A percentile compares a stretch with the other conserved stretches of the same genome.
Conservation (phyloP, 1,284 basidiomycete genomes). For the Ustilago hordei region DNA sequence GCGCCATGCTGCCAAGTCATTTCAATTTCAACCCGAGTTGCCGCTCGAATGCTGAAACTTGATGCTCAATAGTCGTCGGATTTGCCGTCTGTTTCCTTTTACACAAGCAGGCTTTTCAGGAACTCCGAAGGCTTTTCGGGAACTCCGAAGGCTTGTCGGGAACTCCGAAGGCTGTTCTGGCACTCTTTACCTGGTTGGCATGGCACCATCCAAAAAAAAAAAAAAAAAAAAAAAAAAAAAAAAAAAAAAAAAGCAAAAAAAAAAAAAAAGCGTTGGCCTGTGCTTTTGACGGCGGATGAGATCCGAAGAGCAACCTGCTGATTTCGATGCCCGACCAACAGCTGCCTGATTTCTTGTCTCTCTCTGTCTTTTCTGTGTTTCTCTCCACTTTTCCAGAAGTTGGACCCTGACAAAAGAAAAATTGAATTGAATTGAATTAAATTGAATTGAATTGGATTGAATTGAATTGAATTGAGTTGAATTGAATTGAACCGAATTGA, state of each 20-base stretch:
- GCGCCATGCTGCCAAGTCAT: background rate
- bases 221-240: too few relatives aligned
- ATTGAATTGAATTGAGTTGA: too few relatives aligned
- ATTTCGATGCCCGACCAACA: background rate
- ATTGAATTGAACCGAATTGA: too few relatives aligned
- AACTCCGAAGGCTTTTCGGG: too few relatives aligned
- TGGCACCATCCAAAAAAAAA: too few relatives aligned
- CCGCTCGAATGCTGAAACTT: background rate
- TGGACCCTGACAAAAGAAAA: constrained; percentile 1
- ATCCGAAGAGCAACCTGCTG: background rate
- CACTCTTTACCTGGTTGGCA: too few relatives aligned
- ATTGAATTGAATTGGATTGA: too few relatives aligned
- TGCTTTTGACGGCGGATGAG: constrained; percentile 1
- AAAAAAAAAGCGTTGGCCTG: background rate
- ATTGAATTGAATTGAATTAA: background rate
- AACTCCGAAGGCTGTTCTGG: too few relatives aligned
- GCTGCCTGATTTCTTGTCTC: background rate
- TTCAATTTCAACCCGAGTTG: background rate
- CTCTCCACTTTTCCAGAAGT: background rate
- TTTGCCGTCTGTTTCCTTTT: background rate
- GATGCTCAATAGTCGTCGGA: background rate
- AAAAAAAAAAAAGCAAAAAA: too few relatives aligned
- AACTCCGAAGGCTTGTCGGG: too few relatives aligned
- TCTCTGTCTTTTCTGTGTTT: too few relatives aligned
- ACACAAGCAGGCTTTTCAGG: too few relatives aligned